Evolutionary conservation across 441 rosid genomes (phyloP).

Genomic region (Eutrema salsugineum): DNA sequence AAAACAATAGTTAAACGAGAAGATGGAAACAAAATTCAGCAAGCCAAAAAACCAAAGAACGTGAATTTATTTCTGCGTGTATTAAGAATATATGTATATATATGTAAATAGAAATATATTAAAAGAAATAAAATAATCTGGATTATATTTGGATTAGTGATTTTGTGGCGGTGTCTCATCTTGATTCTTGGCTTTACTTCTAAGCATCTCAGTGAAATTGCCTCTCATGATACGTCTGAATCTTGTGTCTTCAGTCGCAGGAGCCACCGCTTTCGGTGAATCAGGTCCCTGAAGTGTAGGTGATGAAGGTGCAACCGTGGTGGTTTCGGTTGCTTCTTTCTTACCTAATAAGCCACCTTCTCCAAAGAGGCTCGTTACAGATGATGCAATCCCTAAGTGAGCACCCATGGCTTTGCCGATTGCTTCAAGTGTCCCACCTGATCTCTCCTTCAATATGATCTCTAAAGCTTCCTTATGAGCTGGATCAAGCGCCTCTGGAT

Average conservation of each 20-base stretch:
- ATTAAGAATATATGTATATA: constrained; percentile 7
- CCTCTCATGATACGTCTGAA: constrained; percentile 95
- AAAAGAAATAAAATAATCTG: constrained; percentile 5
- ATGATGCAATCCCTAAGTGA: constrained; percentile 88
- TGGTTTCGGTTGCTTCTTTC: constrained; percentile 47
- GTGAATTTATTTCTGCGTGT: not conserved
- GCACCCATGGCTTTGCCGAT: constrained; percentile 94
- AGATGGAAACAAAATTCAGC: not conserved
- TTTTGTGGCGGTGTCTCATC: constrained; percentile 51
- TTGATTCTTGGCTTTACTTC: constrained; percentile 59
- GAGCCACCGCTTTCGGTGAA: constrained; percentile 40
- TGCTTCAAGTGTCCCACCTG: constrained; percentile 82
- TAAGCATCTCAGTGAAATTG: constrained; percentile 81
- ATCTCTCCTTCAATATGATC: constrained; percentile 86
- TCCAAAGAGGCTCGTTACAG: constrained; percentile 85
- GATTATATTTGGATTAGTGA: constrained; percentile 26
- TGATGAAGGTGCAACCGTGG: constrained; percentile 27
- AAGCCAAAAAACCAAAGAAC: not conserved
- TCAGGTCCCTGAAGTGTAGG: constrained; percentile 43
- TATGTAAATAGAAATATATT: not conserved
- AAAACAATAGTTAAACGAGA: not conserved
- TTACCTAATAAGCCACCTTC: constrained; percentile 82
- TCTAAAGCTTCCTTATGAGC: constrained; percentile 97
- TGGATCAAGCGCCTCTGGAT: constrained; percentile 84
- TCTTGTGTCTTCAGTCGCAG: constrained; percentile 77